These are phyloP conservation scores for Hymenoscyphus fructigenus DNA, from an alignment of 2,329 filamentous ascomycete species.

Conservation along the genomic window DNA sequence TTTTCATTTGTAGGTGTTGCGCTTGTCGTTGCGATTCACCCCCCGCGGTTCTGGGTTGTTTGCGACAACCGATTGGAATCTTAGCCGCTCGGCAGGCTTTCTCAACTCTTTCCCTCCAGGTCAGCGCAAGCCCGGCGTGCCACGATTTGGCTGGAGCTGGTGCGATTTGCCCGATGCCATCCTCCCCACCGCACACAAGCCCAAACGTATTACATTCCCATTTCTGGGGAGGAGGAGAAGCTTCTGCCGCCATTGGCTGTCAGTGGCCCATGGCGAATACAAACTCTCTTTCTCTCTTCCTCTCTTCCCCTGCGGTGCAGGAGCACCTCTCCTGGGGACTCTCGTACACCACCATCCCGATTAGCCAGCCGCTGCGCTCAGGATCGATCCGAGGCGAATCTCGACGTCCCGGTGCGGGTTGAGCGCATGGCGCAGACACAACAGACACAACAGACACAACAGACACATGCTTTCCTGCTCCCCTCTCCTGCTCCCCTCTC, in stretches of 20 bases:
- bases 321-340: background rate
- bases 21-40: conserved; percentile 3
- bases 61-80: conserved; percentile 19
- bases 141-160: conserved; percentile 15
- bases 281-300: conserved; percentile 4
- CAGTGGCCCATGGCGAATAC: conserved; percentile 12
- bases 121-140: conserved; percentile 23
- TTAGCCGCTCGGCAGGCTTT: conserved; percentile 31
- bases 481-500: background rate
- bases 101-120: conserved; percentile 10
- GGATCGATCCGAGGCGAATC: conserved; percentile 14
- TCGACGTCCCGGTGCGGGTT: conserved; percentile 28
- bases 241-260: conserved; percentile 10
- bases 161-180: conserved; percentile 6
- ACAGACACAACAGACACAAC: conserved; percentile 9
- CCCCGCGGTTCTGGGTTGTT: conserved; percentile 8
- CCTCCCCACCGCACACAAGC: conserved; percentile 10
- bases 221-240: background rate
- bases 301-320: background rate
- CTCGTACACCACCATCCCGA: conserved; percentile 18
- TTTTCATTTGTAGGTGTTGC: conserved; percentile 7
- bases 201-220: background rate
- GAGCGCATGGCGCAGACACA: conserved; percentile 20
- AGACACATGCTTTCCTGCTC: conserved; percentile 21
- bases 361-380: conserved; percentile 23